phyloP scores from a whole-genome alignment of 2,329 filamentous ascomycete species.

The Calonectria montana region DNA sequence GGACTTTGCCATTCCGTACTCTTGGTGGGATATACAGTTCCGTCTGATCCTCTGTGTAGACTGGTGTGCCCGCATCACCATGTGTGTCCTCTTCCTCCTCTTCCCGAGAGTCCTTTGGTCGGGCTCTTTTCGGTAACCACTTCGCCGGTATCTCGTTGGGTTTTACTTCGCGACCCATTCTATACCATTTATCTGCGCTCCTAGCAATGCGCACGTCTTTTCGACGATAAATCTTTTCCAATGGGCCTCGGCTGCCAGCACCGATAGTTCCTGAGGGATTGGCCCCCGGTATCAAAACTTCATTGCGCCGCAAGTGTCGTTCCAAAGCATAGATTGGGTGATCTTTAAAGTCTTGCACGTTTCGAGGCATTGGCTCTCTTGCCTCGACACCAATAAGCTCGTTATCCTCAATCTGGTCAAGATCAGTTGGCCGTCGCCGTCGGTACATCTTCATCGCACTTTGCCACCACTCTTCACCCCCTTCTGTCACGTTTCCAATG shows the following conservation, averaged over 20 bases:
- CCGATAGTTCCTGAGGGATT: slow-evolving; percentile 82
- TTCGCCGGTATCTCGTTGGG: slow-evolving; percentile 85
- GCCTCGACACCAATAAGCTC: slow-evolving; percentile 79
- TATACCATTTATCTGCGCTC: slow-evolving; percentile 91
- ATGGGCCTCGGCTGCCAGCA: slow-evolving; percentile 68
- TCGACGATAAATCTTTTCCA: slow-evolving; percentile 86
- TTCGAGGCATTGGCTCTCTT: slow-evolving; percentile 85
- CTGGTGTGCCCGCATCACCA: slow-evolving; percentile 60
- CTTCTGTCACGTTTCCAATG: slow-evolving; percentile 72
- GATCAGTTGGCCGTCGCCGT: slow-evolving; percentile 60
- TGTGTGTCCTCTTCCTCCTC: slow-evolving; percentile 44
- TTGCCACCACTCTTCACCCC: slow-evolving; percentile 65
- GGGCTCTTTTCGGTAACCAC: slow-evolving; percentile 67
- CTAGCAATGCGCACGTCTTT: slow-evolving; percentile 82
- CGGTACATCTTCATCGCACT: slow-evolving; percentile 62
- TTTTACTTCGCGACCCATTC: slow-evolving; percentile 83
- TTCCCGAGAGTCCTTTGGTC: slow-evolving; percentile 40
- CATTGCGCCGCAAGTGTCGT: slow-evolving; percentile 83
- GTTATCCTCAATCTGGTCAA: slow-evolving; percentile 86
- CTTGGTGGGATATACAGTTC: slow-evolving; percentile 80
- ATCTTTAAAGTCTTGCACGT: slow-evolving; percentile 87
- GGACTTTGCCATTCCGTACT: slow-evolving; percentile 79
- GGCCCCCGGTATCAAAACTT: slow-evolving; percentile 80
- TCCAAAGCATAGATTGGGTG: slow-evolving; percentile 88
- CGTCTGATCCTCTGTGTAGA: slow-evolving; percentile 74